Evolutionary conservation across 306 rosid genomes (phyloP), one percentile per base, ranked within the genome.

Genomic region (Sesbania bispinosa): DNA sequence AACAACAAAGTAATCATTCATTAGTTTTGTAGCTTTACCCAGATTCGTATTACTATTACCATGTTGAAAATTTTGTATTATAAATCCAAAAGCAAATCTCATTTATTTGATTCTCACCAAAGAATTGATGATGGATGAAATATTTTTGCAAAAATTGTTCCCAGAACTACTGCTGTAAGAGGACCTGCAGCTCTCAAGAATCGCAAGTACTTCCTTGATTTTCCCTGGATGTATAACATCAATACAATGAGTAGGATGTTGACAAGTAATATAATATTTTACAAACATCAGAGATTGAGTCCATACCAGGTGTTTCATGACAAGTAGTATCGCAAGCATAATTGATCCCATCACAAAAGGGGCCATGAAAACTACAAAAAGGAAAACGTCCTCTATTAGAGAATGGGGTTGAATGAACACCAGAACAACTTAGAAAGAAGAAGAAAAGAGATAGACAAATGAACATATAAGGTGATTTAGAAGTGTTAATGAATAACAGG

Each of bases 121-220:
- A 42, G 97, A 79, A 94, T 94, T 67, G 96, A 80, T 59, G 96
- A 68, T n/a, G 94, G 91, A 71, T 86, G 80, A 71, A 90, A 83
- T 80, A 86, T 41, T 82, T 90, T 89, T 45, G 57, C 92, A 67
- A 94, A 74, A 50, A 50, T 11, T 50, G 96, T 87, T 57, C 98
- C 98, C 62, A 59, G 38, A 74, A 90, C 86, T 23, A 94, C 89
- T 66, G 92, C 96, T 48, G 98, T 94, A 73, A 94, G 92, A 75
- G 98, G 98, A 71, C 97, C 98, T 50, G 88, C 75, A 35, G 96
- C 98, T 88, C 98, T 89, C 63, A 94, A 83, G 87, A 89, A 87
- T 52, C 96, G 84, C 78, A 94, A 78, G 78, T 73, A 71, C 88
- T 94, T 94, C 83, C 95, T 88, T 2, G 97, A 51, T 79, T 94